Base-by-base conservation (phyloP, 305 asterid species). In the Plantago coronopus region DNA sequence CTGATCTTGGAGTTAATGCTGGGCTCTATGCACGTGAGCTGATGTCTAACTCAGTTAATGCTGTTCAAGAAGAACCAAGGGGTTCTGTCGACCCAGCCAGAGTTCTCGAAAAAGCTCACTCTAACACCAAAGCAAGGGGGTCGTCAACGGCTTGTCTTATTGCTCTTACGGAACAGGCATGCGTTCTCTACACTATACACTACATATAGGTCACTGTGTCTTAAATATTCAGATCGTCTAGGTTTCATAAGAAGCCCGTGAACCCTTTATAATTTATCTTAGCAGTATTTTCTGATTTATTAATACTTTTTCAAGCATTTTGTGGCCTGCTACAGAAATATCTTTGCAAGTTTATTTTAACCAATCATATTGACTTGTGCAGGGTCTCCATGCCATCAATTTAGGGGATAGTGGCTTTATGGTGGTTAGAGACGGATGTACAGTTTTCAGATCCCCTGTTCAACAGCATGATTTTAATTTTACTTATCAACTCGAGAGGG, bases 81-180 rank as follows among this genome's bases (percentile, higher is more conserved):
- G 85, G 95, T 54, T 93, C 86, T 0, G 72, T 93, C 56, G 97
- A 93, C 75, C 96, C 96, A 0, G 83, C 94, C 47, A 75, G 97
- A 73, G 97, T 89, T 56, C 84, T 93, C 44, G 95, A 93, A 77
- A 93, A 89, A 77, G 99, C 99, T 61, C 65, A 93, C 72, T 63
- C 64, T 18, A 75, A 86, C 66, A 93, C 99, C 12, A 80, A 80
- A 77, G 87, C 95, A 40, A 85, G 73, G 74, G 99, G 99, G 57
- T 93, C 99, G 7, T 93, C 96, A 12, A 93, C 99, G 70, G 99
- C 97, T 59, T 93, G 99, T 74, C 87, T 93, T 54, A 82, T 89
- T 72, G 94, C 97, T 34, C 95, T 93, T 64, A 83, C 96, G 0
- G 83, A 79, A 69, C 94, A 83, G 95, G 99, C 87, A 73, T 50